A percentile compares a stretch with the other conserved stretches of the same genome.
Conservation (phyloP, 2,329 filamentous ascomycete species). For the Fusarium continuum region DNA sequence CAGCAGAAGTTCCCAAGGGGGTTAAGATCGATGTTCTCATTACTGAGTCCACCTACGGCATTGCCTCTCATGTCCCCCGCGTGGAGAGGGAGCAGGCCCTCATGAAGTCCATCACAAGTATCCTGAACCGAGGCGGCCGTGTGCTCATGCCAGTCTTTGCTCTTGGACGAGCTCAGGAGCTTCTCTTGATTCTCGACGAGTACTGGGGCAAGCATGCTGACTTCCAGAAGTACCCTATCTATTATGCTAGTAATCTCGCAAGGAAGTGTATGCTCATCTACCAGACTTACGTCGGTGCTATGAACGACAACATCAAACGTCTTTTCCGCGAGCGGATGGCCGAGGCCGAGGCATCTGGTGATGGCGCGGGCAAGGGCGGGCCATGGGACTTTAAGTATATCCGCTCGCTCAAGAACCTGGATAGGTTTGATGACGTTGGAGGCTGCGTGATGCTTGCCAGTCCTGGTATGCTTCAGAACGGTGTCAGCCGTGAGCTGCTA, state of each 20-base stretch:
- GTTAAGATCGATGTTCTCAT: conserved; percentile 96
- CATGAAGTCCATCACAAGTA: conserved; percentile 93
- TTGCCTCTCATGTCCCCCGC: conserved; percentile 90
- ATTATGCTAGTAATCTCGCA: conserved; percentile 95
- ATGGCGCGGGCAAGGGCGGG: conserved; percentile 77
- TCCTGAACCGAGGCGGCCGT: conserved; percentile 89
- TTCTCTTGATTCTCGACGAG: conserved; percentile 93
- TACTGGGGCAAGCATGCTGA: conserved; percentile 94
- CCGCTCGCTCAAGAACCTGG: conserved; percentile 88
- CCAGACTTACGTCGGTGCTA: conserved; percentile 96
- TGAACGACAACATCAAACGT: conserved; percentile 99
- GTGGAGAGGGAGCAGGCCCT: conserved; percentile 90
- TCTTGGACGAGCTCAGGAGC: conserved; percentile 89
- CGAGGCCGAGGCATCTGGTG: conserved; percentile 83
- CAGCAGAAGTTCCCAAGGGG: conserved; percentile 86
- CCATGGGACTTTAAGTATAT: conserved; percentile 99
- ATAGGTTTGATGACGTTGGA: conserved; percentile 95
- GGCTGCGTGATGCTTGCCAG: conserved; percentile 97
- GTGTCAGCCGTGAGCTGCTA: conserved; percentile 89
- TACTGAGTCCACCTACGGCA: conserved; percentile 96
- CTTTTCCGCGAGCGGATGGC: conserved; percentile 94
- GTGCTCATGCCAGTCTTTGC: conserved; percentile 97
- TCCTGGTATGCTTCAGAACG: conserved; percentile 98
- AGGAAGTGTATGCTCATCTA: conserved; percentile 99
- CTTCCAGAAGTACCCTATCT: conserved; percentile 91